Percentiles rank a stretch among this genome's conserved stretches.
These are phyloP conservation scores for Leccinum rimulosum DNA, from an alignment of 768 basidiomycete species.

Conservation along the genomic window DNA sequence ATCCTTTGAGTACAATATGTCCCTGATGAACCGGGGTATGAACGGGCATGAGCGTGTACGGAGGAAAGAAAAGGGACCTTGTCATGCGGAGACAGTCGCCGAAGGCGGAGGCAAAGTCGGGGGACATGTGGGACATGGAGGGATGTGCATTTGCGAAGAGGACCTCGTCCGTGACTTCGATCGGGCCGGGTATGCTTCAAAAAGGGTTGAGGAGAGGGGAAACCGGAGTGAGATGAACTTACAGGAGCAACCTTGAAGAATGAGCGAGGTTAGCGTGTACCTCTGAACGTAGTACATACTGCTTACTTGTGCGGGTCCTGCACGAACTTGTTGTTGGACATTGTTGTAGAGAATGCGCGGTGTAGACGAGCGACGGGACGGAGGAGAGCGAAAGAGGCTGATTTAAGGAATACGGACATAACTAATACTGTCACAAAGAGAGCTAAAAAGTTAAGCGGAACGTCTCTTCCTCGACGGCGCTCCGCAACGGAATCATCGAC, in stretches of 20 bases:
- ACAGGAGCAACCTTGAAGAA: slow-evolving; percentile 50
- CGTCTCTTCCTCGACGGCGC: slow-evolving; percentile 1
- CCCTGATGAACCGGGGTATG: slow-evolving; percentile 34
- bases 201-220: background rate
- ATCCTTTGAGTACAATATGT: slow-evolving; percentile 73
- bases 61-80: slow-evolving; percentile 38
- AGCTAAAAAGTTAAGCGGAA: background rate
- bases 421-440: background rate
- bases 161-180: slow-evolving; percentile 67
- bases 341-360: background rate
- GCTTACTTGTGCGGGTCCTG: slow-evolving; percentile 50
- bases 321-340: slow-evolving; percentile 23
- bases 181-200: slow-evolving; percentile 59
- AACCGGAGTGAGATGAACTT: slow-evolving; percentile 1
- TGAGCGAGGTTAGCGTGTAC: slow-evolving; percentile 22
- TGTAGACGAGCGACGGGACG: slow-evolving; percentile 1
- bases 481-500: slow-evolving; percentile 29
- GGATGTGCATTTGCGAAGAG: slow-evolving; percentile 94
- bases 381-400: background rate
- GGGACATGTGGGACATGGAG: slow-evolving; percentile 82
- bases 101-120: slow-evolving; percentile 85
- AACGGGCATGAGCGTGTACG: background rate
- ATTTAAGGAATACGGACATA: slow-evolving; percentile 2
- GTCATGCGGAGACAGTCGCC: slow-evolving; percentile 88
- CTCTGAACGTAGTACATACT: slow-evolving; percentile 1